Base-by-base conservation (phyloP, 208 protist species). In the Trypanosomatidae sp. region DNA sequence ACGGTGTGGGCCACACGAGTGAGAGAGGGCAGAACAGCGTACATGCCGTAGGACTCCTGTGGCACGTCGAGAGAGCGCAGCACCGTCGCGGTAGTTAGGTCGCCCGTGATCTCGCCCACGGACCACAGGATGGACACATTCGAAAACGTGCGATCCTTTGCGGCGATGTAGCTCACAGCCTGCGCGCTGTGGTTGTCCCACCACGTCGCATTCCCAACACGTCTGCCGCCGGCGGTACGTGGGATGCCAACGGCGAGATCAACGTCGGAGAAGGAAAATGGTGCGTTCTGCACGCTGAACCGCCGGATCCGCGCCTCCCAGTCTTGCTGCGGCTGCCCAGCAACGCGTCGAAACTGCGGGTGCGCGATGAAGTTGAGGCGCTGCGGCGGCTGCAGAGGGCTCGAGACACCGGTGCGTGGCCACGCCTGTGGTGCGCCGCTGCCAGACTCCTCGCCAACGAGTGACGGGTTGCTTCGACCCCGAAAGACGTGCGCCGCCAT, bases 51-150 rank as follows among this genome's bases (percentile, higher is more conserved):
- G n/a, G 56, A 66, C 55, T 83, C 69, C 43, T 62, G 52, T 22
- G 55, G 50, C 12, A 64, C 69, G 3, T 77, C 55, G 12, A 87
- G 33, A 1, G 83, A 84, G 30, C 49, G 55, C 5, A 77, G 55
- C 50, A 81, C 71, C 50, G 74, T 81, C 30, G 79, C 36, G 1
- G 80, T 81, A 0, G 66, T 47, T 28, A 77, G 25, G 72, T 83
- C 80, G 33, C 76, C 83, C 5, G 74, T 80, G 25, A 81, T 49
- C 44, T 80, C 73, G 15, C 83, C 83, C 30, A 80, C 68, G 8
- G 79, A 80, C 71, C 69, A 82, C 62, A 84, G 66, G 9, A 82
- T 13, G 1, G 83, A 74, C 17, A 74, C 73, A 58, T 87, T 84
- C 1, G 72, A 68, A 15, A 41, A 30, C 66, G 76, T 66, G 49